A percentile compares a stretch with the other conserved stretches of the same genome.
phyloP scores from a whole-genome alignment of 495 filamentous ascomycete species.

The Aspergillus asperescens region DNA sequence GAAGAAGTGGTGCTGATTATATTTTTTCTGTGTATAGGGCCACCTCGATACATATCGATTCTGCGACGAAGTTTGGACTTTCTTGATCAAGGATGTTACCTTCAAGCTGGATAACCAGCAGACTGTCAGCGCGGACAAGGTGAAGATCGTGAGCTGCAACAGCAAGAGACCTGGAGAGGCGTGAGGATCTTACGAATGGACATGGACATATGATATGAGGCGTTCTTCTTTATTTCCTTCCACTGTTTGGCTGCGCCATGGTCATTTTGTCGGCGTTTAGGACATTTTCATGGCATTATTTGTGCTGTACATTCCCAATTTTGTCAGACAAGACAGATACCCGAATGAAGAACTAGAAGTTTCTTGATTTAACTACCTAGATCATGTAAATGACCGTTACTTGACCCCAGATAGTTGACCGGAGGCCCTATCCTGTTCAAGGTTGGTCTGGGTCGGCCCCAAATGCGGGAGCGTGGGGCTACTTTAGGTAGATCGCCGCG shows the following conservation, averaged over 20 bases:
- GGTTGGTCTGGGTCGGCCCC: neutral
- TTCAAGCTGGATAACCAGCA: constrained; percentile 90
- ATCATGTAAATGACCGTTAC: no score
- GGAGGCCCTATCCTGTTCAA: no score
- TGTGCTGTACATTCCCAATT: constrained; percentile 1
- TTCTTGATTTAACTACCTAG: neutral
- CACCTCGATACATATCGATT: constrained; percentile 99
- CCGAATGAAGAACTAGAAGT: constrained; percentile 5
- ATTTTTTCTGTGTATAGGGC: constrained; percentile 51
- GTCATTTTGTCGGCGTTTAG: constrained; percentile 10
- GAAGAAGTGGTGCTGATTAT: constrained; percentile 10
- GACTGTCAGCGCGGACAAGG: constrained; percentile 63
- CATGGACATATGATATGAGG: neutral
- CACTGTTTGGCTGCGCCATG: constrained; percentile 2
- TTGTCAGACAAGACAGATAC: constrained; percentile 1
- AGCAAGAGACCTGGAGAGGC: constrained; percentile 75
- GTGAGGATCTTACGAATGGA: constrained; percentile 13
- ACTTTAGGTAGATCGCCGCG: neutral
- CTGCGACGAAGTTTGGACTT: constrained; percentile 99
- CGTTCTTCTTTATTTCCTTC: constrained; percentile 14
- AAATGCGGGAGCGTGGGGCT: constrained; percentile 6
- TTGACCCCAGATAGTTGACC: no score
- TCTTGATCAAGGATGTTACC: constrained; percentile 94
- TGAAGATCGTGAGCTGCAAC: constrained; percentile 97
- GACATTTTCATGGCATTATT: constrained; percentile 1